phyloP scores from a whole-genome alignment of 2,329 filamentous ascomycete species.

The Aschersonia sp. region DNA sequence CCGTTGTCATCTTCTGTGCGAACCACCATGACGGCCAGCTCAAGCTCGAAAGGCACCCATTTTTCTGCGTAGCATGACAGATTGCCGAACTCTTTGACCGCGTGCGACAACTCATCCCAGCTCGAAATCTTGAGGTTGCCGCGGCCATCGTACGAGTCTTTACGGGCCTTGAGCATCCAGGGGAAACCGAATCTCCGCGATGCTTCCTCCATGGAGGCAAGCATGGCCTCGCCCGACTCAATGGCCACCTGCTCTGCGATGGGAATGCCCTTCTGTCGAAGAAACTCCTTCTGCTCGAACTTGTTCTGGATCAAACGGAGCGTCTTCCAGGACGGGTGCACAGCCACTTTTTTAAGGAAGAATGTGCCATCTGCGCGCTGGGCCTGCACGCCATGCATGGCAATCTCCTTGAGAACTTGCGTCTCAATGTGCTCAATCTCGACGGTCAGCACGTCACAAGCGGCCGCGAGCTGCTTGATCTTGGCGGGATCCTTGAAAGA shows the following conservation, averaged over 20 bases:
- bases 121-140: conserved; percentile 42
- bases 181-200: conserved; percentile 60
- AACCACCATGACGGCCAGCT: conserved; percentile 89
- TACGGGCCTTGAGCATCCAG: conserved; percentile 84
- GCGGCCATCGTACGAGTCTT: conserved; percentile 84
- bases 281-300: conserved; percentile 73
- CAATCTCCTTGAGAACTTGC: conserved; percentile 74
- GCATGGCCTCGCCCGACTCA: conserved; percentile 35
- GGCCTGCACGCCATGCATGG: conserved; percentile 43
- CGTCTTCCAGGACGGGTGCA: conserved; percentile 76
- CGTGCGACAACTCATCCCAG: conserved; percentile 38
- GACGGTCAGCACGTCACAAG: conserved; percentile 72
- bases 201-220: conserved; percentile 47
- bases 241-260: conserved; percentile 59
- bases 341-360: conserved; percentile 34
- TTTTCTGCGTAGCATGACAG: conserved; percentile 77
- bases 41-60: conserved; percentile 73
- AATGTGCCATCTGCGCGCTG: conserved; percentile 12
- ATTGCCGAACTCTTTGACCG: conserved; percentile 53
- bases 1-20: conserved; percentile 60
- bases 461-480: conserved; percentile 63
- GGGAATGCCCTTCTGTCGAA: conserved; percentile 52
- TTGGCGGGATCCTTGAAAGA: conserved; percentile 76
- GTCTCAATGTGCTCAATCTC: conserved; percentile 95
- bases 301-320: conserved; percentile 89